A percentile compares a stretch with the other conserved stretches of the same genome.
Evolutionary conservation across 1,284 basidiomycete species (phyloP).

Genomic region (Cryptococcus depauperatus): DNA sequence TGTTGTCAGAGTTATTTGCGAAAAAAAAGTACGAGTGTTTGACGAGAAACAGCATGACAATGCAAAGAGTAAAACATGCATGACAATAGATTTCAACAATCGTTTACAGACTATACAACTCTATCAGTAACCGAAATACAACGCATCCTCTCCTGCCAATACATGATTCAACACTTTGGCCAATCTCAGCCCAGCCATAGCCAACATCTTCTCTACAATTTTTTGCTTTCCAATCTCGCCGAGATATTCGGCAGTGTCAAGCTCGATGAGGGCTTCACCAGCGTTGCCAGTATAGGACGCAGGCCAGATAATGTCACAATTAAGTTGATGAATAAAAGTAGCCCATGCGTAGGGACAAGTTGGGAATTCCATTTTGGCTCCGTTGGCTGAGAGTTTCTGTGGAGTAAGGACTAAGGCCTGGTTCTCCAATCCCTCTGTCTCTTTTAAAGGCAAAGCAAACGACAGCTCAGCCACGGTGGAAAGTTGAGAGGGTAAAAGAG

Average conservation of each 20-base stretch:
- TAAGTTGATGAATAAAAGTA: conserved; percentile 59
- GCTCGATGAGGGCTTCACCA: conserved; percentile 54
- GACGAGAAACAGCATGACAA: too few relatives aligned
- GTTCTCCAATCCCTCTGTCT: conserved; percentile 20
- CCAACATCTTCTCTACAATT: conserved; percentile 70
- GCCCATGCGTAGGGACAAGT: conserved; percentile 68
- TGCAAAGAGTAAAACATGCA: too few relatives aligned
- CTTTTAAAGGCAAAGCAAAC: conserved; percentile 15
- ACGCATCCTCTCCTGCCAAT: conserved; percentile 15
- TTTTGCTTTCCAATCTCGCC: conserved; percentile 59
- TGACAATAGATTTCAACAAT: too few relatives aligned
- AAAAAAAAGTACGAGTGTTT: too few relatives aligned
- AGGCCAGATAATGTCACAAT: conserved; percentile 74
- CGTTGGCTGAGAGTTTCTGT: conserved; percentile 3
- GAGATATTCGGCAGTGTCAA: conserved; percentile 76
- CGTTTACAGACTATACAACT: too few relatives aligned
- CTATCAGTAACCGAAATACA: conserved; percentile 18
- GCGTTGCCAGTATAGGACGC: conserved; percentile 44
- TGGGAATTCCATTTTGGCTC: conserved; percentile 32
- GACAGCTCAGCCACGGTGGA: conserved; percentile 6
- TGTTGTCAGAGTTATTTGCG: too few relatives aligned
- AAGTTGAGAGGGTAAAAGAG: conserved; percentile 15
- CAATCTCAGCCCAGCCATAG: conserved; percentile 70
- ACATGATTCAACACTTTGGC: conserved; percentile 64
- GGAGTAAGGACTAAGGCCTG: conserved; percentile 21